A percentile compares a stretch with the other conserved stretches of the same genome.
Conservation (phyloP, 2,329 filamentous ascomycete genomes). For the Verticillium nubilum region DNA sequence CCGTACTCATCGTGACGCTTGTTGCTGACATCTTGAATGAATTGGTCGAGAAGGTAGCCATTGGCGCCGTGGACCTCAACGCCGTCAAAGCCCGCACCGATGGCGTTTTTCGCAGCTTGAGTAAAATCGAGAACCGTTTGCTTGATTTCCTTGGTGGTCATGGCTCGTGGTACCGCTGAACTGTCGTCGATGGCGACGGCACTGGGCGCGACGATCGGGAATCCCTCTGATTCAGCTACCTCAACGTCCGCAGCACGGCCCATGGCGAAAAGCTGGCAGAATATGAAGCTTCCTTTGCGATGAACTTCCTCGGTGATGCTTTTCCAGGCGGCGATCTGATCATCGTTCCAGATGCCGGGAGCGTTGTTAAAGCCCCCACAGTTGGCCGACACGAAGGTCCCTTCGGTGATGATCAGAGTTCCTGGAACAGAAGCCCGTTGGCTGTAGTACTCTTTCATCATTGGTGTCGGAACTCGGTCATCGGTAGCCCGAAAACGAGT, state of each 20-base stretch:
- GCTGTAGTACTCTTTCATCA: slow-evolving; percentile 32
- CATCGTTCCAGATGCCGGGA: slow-evolving; percentile 15
- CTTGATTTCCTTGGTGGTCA: slow-evolving; percentile 61
- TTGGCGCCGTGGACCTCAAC: slow-evolving; percentile 57
- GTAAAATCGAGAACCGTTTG: slow-evolving; percentile 52
- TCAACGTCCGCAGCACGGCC: slow-evolving; percentile 44
- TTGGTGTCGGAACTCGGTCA: slow-evolving; percentile 6
- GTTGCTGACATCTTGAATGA: slow-evolving; percentile 47
- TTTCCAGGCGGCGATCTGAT: slow-evolving; percentile 15
- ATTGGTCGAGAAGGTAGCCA: slow-evolving; percentile 57
- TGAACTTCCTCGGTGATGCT: slow-evolving; percentile 18
- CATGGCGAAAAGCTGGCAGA: slow-evolving; percentile 54
- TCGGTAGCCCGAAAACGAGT: slow-evolving; percentile 15
- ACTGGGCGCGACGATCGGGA: slow-evolving; percentile 18
- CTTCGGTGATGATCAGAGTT: slow-evolving; percentile 35
- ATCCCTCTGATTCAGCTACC: slow-evolving; percentile 17
- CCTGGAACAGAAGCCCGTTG: slow-evolving; percentile 36
- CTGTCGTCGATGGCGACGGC: slow-evolving; percentile 37
- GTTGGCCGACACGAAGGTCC: slow-evolving; percentile 32
- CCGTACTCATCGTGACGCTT: slow-evolving; percentile 45
- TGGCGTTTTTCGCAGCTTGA: slow-evolving; percentile 43
- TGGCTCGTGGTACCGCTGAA: slow-evolving; percentile 47
- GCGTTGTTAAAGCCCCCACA: slow-evolving; percentile 19
- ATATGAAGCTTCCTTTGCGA: slow-evolving; percentile 36
- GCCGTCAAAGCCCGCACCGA: slow-evolving; percentile 62